phyloP scores from a whole-genome alignment of 1,139 yeast species.

The Geotrichum klebahnii region DNA sequence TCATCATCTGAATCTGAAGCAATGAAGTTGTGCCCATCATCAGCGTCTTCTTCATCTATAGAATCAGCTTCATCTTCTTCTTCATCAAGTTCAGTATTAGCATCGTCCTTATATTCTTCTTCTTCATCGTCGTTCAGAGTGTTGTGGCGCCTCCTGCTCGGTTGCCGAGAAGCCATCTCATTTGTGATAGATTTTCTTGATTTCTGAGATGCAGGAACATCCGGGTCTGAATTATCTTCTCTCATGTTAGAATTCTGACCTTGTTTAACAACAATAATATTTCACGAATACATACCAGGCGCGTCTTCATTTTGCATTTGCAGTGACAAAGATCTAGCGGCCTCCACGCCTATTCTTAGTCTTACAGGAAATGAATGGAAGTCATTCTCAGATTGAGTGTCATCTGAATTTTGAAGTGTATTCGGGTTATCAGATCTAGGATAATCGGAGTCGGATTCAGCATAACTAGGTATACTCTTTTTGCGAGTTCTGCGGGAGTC shows the following conservation, averaged over 20 bases:
- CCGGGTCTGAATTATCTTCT: background rate
- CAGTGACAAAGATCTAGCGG: conserved; percentile 9
- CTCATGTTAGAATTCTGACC: background rate
- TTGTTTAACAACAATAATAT: background rate
- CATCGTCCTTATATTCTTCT: conserved; percentile 27
- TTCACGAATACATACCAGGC: background rate
- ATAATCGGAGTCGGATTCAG: conserved; percentile 10
- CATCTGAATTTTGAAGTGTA: background rate
- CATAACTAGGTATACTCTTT: conserved; percentile 4
- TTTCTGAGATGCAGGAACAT: background rate
- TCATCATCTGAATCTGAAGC: conserved; percentile 27
- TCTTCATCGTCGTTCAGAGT: conserved; percentile 30
- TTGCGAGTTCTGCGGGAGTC: conserved; percentile 3
- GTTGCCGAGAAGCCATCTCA: background rate
- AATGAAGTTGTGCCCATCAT: conserved; percentile 16
- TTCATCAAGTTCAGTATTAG: too few relatives aligned
- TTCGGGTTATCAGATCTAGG: background rate
- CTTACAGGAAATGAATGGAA: conserved; percentile 1
- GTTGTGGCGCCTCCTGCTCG: too few relatives aligned
- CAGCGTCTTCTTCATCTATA: conserved; percentile 23
- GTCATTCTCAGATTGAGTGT: background rate
- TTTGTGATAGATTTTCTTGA: background rate
- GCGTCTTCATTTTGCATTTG: background rate
- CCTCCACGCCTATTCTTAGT: conserved; percentile 9
- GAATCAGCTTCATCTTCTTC: too few relatives aligned